Percentiles rank a stretch among this genome's conserved stretches.
Conservation (phyloP, 257 asterid species). For the Mitragyna speciosa region DNA sequence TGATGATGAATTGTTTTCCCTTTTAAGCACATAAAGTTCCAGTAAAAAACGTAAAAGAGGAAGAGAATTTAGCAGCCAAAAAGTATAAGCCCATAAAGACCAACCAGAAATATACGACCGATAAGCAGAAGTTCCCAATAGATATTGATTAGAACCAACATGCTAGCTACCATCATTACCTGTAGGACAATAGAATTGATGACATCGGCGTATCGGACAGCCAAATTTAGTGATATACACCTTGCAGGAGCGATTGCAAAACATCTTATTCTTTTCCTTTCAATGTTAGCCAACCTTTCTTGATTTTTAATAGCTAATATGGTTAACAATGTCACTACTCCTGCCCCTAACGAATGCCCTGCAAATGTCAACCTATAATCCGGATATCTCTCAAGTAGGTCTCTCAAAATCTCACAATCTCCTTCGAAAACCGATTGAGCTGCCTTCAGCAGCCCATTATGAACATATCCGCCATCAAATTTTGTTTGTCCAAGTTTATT, state of each 20-base stretch:
- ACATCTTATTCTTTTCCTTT: slow-evolving; percentile 83
- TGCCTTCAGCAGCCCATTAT: slow-evolving; percentile 84
- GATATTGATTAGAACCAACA: neutral
- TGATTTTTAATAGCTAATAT: slow-evolving; percentile 73
- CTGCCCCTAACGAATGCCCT: slow-evolving; percentile 97
- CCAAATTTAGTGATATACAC: slow-evolving; percentile 92
- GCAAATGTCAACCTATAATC: slow-evolving; percentile 73
- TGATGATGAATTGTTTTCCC: no score
- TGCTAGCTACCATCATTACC: slow-evolving; percentile 41
- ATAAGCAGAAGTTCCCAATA: neutral
- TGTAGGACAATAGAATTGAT: slow-evolving; percentile 89
- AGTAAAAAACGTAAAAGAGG: neutral
- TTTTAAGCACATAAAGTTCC: neutral
- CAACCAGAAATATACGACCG: no score
- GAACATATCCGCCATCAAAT: slow-evolving; percentile 92
- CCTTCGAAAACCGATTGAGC: slow-evolving; percentile 76
- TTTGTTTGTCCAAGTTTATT: slow-evolving; percentile 89
- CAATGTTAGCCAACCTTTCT: slow-evolving; percentile 68
- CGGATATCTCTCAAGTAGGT: slow-evolving; percentile 52
- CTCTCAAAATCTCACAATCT: slow-evolving; percentile 58
- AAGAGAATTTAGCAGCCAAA: neutral
- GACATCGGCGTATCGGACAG: slow-evolving; percentile 91
- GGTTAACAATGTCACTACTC: slow-evolving; percentile 79
- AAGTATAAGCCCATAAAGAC: neutral
- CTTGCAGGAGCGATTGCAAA: slow-evolving; percentile 95